Evolutionary conservation across 2,329 filamentous ascomycete genomes (phyloP).

Genomic region (Botrytis fragariae): DNA sequence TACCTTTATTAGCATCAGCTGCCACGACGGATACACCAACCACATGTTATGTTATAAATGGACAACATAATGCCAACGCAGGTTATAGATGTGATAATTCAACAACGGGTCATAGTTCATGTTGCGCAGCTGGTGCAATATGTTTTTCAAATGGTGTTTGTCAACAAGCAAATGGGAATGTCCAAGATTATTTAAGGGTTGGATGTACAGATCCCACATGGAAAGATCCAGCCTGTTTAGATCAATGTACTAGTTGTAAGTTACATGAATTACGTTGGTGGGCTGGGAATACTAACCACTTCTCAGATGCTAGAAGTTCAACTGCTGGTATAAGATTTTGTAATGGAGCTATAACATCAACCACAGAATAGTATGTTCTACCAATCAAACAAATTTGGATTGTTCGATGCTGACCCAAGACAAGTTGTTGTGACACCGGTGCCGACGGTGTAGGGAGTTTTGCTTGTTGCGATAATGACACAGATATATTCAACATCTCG

Average conservation of each 20-base stretch:
- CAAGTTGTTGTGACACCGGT: constrained; percentile 19
- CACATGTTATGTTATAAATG: constrained; percentile 29
- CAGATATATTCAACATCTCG: constrained; percentile 9
- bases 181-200: constrained; percentile 31
- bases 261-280: not conserved
- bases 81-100: constrained; percentile 29
- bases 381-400: not conserved
- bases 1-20: not conserved
- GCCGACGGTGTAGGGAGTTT: constrained; percentile 13
- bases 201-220: constrained; percentile 33
- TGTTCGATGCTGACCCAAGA: not conserved
- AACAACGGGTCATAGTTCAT: constrained; percentile 29
- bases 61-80: constrained; percentile 16
- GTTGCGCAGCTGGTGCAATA: constrained; percentile 26
- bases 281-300: not conserved
- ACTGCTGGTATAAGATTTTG: constrained; percentile 30
- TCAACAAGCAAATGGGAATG: constrained; percentile 23
- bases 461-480: constrained; percentile 10
- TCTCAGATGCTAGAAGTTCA: constrained; percentile 24
- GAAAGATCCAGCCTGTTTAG: constrained; percentile 28
- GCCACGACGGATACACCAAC: constrained; percentile 19
- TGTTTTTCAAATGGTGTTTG: constrained; percentile 33
- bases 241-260: constrained; percentile 29
- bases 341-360: constrained; percentile 25
- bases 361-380: constrained; percentile 27